Evolutionary conservation across 2,329 filamentous ascomycete species (phyloP).

Genomic region (Calonectria montana): DNA sequence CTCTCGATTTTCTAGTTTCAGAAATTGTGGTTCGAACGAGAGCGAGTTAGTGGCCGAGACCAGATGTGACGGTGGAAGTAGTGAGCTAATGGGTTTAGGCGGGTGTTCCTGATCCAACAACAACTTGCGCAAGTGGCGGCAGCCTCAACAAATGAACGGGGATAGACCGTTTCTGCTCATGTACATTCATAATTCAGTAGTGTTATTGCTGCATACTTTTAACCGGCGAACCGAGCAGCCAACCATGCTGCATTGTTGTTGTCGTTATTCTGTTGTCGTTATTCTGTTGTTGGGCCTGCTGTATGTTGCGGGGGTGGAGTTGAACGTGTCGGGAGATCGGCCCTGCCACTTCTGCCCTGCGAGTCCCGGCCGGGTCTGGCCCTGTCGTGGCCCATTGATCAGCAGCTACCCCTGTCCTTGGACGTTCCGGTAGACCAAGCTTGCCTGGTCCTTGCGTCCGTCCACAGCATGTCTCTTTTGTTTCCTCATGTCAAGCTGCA

Average conservation of each 20-base stretch:
- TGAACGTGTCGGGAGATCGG: slow-evolving; percentile 11
- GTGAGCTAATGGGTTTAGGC: not conserved
- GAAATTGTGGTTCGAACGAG: not conserved
- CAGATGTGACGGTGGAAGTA: not conserved
- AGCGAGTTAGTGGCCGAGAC: not conserved
- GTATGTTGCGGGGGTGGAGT: slow-evolving; percentile 9
- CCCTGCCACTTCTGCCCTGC: slow-evolving; percentile 6
- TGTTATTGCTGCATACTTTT: not conserved
- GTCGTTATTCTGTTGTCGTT: not conserved
- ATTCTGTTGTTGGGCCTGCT: not conserved
- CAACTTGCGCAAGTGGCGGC: not conserved
- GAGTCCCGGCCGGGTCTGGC: not conserved
- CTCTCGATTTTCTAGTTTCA: slow-evolving; percentile 4
- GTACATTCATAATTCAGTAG: not conserved
- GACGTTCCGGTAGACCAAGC: not conserved
- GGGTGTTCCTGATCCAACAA: not conserved
- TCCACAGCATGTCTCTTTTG: not conserved
- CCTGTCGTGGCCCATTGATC: not conserved
- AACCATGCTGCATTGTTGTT: not conserved
- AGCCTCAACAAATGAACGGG: not conserved
- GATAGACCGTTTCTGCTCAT: not conserved
- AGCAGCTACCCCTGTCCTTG: not conserved
- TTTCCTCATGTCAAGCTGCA: not conserved
- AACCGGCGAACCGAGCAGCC: not conserved
- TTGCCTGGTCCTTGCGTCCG: not conserved